phyloP scores from a whole-genome alignment of 2,329 filamentous ascomycete species.

The Seiridium unicorne region DNA sequence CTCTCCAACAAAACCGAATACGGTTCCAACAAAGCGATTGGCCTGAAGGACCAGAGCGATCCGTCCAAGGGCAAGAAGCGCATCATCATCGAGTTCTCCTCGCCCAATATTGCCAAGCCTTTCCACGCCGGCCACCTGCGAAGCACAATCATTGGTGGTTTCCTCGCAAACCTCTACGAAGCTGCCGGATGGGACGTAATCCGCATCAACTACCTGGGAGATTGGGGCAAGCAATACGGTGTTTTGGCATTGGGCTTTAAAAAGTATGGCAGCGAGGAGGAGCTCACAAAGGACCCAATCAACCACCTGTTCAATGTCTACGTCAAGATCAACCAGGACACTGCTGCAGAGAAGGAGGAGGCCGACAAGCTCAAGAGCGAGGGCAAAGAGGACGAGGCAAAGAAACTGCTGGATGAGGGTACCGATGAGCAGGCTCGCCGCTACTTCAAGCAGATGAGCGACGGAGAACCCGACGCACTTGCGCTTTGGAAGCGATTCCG shows the following conservation, averaged over 20 bases:
- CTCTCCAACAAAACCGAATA: conserved; percentile 59
- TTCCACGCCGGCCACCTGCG: conserved; percentile 75
- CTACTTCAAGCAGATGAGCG: conserved; percentile 62
- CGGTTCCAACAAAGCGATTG: conserved; percentile 62
- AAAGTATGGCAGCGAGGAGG: conserved; percentile 65
- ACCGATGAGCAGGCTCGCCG: conserved; percentile 55
- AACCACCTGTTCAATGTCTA: conserved; percentile 73
- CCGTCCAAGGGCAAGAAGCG: conserved; percentile 38
- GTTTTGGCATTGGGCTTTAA: conserved; percentile 68
- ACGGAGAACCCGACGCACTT: conserved; percentile 54
- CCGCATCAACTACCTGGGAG: conserved; percentile 73
- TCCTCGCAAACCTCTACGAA: conserved; percentile 68
- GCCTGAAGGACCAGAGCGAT: conserved; percentile 50
- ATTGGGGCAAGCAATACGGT: conserved; percentile 74
- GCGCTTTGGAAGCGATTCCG: conserved; percentile 58
- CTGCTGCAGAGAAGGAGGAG: conserved; percentile 60
- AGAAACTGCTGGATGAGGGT: conserved; percentile 40
- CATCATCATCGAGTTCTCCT: conserved; percentile 71
- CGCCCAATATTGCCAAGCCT: conserved; percentile 74
- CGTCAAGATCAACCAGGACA: conserved; percentile 63
- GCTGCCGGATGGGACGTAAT: conserved; percentile 68
- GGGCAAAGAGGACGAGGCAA: conserved; percentile 39
- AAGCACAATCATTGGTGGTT: conserved; percentile 75
- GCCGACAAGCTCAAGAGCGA: conserved; percentile 50
- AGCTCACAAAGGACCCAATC: conserved; percentile 63